Conservation (phyloP, 768 basidiomycete genomes). For the Lentinula sp. region DNA sequence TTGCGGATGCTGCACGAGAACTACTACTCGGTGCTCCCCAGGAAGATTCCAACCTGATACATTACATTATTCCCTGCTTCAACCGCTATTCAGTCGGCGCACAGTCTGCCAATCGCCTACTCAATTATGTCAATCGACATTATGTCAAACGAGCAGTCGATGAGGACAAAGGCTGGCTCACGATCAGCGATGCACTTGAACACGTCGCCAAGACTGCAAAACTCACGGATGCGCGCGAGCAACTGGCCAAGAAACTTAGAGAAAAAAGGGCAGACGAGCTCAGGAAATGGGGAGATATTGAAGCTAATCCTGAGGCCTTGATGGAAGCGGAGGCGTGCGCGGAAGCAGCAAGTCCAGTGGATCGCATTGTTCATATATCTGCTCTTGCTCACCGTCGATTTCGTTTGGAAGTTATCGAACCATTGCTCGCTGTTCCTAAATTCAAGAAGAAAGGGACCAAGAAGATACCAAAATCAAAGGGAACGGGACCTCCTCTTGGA, state of each 20-base stretch:
- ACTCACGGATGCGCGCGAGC: conserved; percentile 50
- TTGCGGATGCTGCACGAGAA: conserved; percentile 54
- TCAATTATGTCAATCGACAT: conserved; percentile 66
- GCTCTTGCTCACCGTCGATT: conserved; percentile 68
- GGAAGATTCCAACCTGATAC: conserved; percentile 60
- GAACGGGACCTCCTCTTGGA: conserved; percentile 28
- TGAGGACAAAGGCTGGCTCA: conserved; percentile 76
- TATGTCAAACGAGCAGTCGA: conserved; percentile 68
- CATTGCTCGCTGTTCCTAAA: conserved; percentile 63
- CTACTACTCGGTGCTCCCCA: conserved; percentile 56
- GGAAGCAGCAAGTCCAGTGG: conserved; percentile 64
- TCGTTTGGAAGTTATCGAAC: conserved; percentile 67
- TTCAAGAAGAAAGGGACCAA: conserved; percentile 47
- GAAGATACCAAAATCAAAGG: conserved; percentile 38
- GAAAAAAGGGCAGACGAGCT: conserved; percentile 59
- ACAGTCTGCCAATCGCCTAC: conserved; percentile 61
- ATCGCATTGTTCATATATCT: conserved; percentile 59
- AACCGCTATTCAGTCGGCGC: conserved; percentile 65
- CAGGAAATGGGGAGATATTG: conserved; percentile 64
- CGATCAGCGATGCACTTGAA: conserved; percentile 58
- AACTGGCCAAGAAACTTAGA: conserved; percentile 49
- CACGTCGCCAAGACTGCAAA: conserved; percentile 47
- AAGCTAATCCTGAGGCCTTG: conserved; percentile 43
- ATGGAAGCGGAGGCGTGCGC: conserved; percentile 62
- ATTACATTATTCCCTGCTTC: conserved; percentile 68